Evolutionary conservation across 2,329 filamentous ascomycete species (phyloP).

Genomic region (Rhytidhysteron rufulum): DNA sequence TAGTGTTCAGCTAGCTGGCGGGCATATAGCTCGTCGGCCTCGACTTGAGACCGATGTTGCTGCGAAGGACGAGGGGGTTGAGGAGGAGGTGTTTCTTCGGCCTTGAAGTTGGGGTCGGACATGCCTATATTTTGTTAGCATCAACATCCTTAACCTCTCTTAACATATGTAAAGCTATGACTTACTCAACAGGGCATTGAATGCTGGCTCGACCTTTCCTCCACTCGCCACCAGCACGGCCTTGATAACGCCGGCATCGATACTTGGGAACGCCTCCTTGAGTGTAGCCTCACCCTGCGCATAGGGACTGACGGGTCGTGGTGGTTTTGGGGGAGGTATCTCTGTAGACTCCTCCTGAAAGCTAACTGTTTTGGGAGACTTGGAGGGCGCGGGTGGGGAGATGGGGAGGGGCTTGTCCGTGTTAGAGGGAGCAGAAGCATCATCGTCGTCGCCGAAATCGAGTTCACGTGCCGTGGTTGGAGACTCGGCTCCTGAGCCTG

Average conservation of each 20-base stretch:
- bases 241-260: constrained; percentile 77
- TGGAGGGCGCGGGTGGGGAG: constrained; percentile 34
- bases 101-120: constrained; percentile 51
- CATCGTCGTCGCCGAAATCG: constrained; percentile 56
- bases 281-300: constrained; percentile 85
- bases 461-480: constrained; percentile 55
- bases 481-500: constrained; percentile 42
- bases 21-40: constrained; percentile 87
- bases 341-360: constrained; percentile 46
- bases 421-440: constrained; percentile 30
- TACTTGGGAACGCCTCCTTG: constrained; percentile 86
- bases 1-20: constrained; percentile 92
- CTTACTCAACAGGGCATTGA: constrained; percentile 85
- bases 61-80: constrained; percentile 73
- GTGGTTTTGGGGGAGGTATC: constrained; percentile 71
- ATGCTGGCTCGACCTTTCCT: constrained; percentile 86
- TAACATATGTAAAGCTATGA: constrained; percentile 3
- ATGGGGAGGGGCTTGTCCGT: constrained; percentile 31
- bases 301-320: constrained; percentile 73
- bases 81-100: constrained; percentile 59
- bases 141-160: neutral
- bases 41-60: constrained; percentile 72
- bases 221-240: constrained; percentile 83
- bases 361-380: constrained; percentile 42
- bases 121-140: constrained; percentile 39